A percentile compares a stretch with the other conserved stretches of the same genome.
Conservation (phyloP, 1,284 basidiomycete species). For the Entoloma clypeatum region DNA sequence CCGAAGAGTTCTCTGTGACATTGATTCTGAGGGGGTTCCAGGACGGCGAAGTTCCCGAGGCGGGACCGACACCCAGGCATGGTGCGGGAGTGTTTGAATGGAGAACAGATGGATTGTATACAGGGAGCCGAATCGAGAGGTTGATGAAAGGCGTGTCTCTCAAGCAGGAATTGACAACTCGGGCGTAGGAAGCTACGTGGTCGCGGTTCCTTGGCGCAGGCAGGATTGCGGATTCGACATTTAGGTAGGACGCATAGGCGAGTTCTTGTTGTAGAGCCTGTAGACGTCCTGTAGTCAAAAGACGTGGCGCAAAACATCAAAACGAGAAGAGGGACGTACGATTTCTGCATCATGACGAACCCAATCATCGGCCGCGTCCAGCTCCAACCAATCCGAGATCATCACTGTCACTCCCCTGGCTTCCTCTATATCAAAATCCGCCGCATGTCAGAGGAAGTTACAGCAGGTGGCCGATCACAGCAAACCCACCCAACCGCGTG, state of each 20-base stretch:
- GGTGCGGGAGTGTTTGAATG: slow-evolving; percentile 31
- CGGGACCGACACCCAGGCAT: slow-evolving; percentile 15
- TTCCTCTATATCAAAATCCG: slow-evolving; percentile 60
- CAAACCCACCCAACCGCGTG: slow-evolving; percentile 69
- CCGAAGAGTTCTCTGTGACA: slow-evolving; percentile 28
- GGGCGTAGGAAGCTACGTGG: slow-evolving; percentile 88
- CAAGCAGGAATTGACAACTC: slow-evolving; percentile 80
- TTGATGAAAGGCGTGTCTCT: slow-evolving; percentile 67
- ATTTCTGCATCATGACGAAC: slow-evolving; percentile 96
- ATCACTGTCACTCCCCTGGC: slow-evolving; percentile 75
- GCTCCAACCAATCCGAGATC: slow-evolving; percentile 91
- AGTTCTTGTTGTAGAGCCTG: slow-evolving; percentile 94
- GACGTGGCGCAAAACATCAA: slow-evolving; percentile 15
- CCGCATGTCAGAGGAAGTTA: not conserved
- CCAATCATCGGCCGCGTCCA: slow-evolving; percentile 92
- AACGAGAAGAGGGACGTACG: slow-evolving; percentile 42
- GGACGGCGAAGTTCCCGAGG: slow-evolving; percentile 20
- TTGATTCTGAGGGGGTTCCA: slow-evolving; percentile 32
- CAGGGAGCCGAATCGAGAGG: slow-evolving; percentile 79
- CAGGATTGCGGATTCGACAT: slow-evolving; percentile 80
- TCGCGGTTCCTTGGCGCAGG: slow-evolving; percentile 87
- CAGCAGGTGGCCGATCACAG: not conserved
- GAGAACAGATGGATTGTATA: slow-evolving; percentile 71
- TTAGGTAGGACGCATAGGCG: slow-evolving; percentile 90
- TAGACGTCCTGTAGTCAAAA: slow-evolving; percentile 12